These are phyloP conservation scores for Rutstroemia sp. DNA, from an alignment of 2,329 filamentous ascomycete species.

Conservation along the genomic window DNA sequence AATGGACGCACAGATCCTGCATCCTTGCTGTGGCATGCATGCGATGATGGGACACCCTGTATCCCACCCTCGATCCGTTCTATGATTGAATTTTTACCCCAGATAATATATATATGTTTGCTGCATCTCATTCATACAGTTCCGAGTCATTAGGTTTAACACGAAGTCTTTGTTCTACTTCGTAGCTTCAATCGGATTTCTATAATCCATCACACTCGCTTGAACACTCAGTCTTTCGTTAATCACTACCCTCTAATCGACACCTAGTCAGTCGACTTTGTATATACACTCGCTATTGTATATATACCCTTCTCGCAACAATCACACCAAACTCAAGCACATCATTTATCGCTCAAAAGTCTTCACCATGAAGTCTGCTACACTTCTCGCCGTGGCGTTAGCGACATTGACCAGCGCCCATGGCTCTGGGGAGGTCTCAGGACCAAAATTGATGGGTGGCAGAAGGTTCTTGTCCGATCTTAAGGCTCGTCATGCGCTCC, in stretches of 20 bases:
- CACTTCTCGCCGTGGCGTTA: slow-evolving; percentile 11
- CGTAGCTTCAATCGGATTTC: not conserved
- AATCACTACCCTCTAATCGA: not conserved
- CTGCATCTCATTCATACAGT: not conserved
- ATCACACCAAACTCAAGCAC: not conserved
- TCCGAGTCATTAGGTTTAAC: not conserved
- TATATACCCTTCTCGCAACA: not conserved
- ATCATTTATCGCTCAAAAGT: not conserved
- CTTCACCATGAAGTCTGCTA: slow-evolving; percentile 16
- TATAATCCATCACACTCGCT: slow-evolving; percentile 4
- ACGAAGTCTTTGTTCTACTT: not conserved
- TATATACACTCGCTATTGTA: not conserved
- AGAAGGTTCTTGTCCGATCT: slow-evolving; percentile 22
- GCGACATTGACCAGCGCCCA: slow-evolving; percentile 18
- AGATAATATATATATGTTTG: not conserved
- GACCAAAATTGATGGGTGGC: slow-evolving; percentile 21
- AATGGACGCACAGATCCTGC: slow-evolving; percentile 2
- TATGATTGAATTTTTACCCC: not conserved
- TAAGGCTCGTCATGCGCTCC: slow-evolving; percentile 17
- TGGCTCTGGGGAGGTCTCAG: slow-evolving; percentile 11
- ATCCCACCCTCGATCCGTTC: not conserved
- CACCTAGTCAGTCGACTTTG: not conserved
- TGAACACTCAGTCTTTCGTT: slow-evolving; percentile 1
- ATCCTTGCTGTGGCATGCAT: slow-evolving; percentile 6
- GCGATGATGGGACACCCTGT: not conserved